These are phyloP conservation scores for Nakazawaea sp. DNA, from an alignment of 805 yeast genomes.

Conservation along the genomic window DNA sequence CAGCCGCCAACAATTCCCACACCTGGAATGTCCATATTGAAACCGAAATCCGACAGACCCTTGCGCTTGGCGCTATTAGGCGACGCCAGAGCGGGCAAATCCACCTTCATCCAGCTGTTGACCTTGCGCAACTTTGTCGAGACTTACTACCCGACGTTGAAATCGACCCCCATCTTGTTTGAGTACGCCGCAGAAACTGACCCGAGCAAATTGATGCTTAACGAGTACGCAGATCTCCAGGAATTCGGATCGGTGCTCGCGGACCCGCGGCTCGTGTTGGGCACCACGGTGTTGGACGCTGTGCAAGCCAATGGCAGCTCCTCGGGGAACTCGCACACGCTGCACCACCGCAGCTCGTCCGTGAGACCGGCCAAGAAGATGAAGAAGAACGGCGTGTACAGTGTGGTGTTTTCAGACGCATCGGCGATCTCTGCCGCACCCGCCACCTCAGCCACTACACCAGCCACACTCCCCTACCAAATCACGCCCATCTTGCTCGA, in stretches of 20 bases:
- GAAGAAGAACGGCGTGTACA: conserved; percentile 3
- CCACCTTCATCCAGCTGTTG: conserved; percentile 46
- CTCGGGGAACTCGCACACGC: conserved; percentile 14
- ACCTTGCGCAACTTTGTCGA: conserved; percentile 47
- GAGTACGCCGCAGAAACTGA: conserved; percentile 40
- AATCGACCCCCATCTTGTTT: conserved; percentile 51
- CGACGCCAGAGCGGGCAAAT: conserved; percentile 52
- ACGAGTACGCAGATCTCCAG: conserved; percentile 36
- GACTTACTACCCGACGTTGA: conserved; percentile 69
- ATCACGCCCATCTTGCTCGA: conserved; percentile 60
- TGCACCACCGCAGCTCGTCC: conserved; percentile 11
- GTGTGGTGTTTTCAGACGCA: background rate
- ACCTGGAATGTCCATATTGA: background rate
- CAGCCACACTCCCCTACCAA: background rate
- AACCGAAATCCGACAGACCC: conserved; percentile 25
- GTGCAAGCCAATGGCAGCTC: conserved; percentile 16
- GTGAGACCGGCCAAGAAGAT: conserved; percentile 4
- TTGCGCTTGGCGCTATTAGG: conserved; percentile 57
- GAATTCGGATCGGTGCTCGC: conserved; percentile 27
- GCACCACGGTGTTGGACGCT: conserved; percentile 16
- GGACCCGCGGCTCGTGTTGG: conserved; percentile 13
- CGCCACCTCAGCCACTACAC: background rate
- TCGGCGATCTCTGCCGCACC: background rate
- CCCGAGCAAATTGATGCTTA: conserved; percentile 35
- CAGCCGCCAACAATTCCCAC: background rate